Evolutionary conservation across 345 rosid species (phyloP).

Genomic region (Salix purpurea): DNA sequence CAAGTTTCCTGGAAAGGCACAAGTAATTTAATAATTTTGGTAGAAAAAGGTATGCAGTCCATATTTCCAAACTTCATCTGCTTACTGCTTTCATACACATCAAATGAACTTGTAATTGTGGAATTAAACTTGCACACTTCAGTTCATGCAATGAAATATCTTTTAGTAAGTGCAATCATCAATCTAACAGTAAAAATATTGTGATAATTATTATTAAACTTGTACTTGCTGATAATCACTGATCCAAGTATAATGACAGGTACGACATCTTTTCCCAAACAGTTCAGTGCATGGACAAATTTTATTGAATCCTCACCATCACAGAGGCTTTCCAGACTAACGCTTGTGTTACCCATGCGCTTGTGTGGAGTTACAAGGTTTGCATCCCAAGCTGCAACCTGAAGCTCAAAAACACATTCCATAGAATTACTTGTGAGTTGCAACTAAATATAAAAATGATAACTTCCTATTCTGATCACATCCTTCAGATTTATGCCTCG

Average conservation of each 20-base stretch:
- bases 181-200: background rate
- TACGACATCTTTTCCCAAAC: background rate
- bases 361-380: constrained; percentile 91
- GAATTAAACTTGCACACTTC: background rate
- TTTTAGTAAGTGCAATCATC: background rate
- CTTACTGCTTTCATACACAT: background rate
- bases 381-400: constrained; percentile 99
- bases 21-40: background rate
- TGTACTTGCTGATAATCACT: background rate
- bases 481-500: background rate
- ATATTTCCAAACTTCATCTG: background rate
- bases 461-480: background rate
- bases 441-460: background rate
- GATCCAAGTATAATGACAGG: background rate
- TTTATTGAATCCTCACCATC: constrained; percentile 56
- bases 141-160: background rate
- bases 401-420: constrained; percentile 12
- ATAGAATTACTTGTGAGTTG: background rate
- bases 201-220: background rate
- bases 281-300: background rate
- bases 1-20: constrained; percentile 49
- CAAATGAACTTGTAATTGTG: background rate
- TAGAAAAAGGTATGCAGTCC: background rate
- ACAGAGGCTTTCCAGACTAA: constrained; percentile 55
- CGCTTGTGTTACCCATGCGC: constrained; percentile 83